phyloP scores from a whole-genome alignment of 2,329 filamentous ascomycete genomes.

The Lecanicillium sp. region DNA sequence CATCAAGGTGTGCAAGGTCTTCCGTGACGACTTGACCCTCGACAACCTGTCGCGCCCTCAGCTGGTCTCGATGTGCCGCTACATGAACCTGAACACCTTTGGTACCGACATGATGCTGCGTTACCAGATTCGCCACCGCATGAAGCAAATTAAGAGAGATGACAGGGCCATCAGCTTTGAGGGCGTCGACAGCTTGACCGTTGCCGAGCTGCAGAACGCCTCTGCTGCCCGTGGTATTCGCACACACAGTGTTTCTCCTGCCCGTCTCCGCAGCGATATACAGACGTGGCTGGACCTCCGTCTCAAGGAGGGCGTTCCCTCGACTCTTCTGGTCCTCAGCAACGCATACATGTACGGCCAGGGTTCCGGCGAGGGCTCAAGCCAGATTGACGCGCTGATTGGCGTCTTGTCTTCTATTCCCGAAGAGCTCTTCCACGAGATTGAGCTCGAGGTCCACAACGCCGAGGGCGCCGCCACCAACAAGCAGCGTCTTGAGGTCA shows the following conservation, averaged over 20 bases:
- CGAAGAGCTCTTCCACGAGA: conserved; percentile 98
- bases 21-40: conserved; percentile 93
- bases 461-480: conserved; percentile 96
- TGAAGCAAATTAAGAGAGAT: conserved; percentile 98
- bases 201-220: conserved; percentile 84
- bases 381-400: conserved; percentile 86
- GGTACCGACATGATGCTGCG: conserved; percentile 97
- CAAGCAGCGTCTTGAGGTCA: conserved; percentile 95
- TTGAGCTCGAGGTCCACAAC: conserved; percentile 94
- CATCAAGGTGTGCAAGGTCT: conserved; percentile 98
- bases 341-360: conserved; percentile 97
- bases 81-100: conserved; percentile 96
- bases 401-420: conserved; percentile 91
- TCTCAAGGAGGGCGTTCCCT: conserved; percentile 90
- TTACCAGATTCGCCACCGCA: conserved; percentile 93
- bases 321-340: conserved; percentile 87
- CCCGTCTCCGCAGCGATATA: conserved; percentile 78
- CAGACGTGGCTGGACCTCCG: conserved; percentile 91
- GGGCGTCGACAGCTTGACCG: conserved; percentile 87
- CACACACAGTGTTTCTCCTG: conserved; percentile 86
- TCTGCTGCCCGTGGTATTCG: conserved; percentile 87
- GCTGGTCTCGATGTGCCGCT: conserved; percentile 93
- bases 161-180: conserved; percentile 91
- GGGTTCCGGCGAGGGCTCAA: conserved; percentile 77
- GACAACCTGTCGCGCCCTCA: conserved; percentile 96